These are phyloP conservation scores for Plasmodium yoelii DNA, from an alignment of 169 alveolate genomes.

Conservation along the genomic window DNA sequence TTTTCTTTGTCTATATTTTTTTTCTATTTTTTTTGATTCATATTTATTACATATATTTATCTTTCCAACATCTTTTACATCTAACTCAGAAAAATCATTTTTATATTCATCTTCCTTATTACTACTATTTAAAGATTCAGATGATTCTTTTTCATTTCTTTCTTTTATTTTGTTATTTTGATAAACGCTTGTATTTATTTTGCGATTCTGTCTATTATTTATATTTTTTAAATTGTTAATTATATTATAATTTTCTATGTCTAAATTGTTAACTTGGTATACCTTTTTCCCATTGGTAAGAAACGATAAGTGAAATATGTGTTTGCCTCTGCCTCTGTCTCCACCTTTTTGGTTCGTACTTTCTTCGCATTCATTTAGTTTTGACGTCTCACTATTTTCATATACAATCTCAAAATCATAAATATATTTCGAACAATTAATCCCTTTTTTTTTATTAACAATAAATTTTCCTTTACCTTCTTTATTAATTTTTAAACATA, in stretches of 20 bases:
- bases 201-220: no score
- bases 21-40: conserved; percentile 17
- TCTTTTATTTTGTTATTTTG: background rate
- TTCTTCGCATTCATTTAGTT: background rate
- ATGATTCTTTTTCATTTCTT: background rate
- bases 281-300: conserved; percentile 26
- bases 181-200: no score
- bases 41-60: conserved; percentile 37
- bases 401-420: conserved; percentile 33
- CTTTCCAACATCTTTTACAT: conserved; percentile 9
- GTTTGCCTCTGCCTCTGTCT: background rate
- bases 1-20: conserved; percentile 7
- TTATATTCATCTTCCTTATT: background rate
- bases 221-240: background rate
- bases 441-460: conserved; percentile 8
- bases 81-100: background rate
- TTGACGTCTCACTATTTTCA: background rate
- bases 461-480: conserved; percentile 44
- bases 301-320: conserved; percentile 36
- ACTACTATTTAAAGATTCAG: no score
- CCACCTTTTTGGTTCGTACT: background rate
- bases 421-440: background rate
- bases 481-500: conserved; percentile 37
- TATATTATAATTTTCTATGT: background rate
- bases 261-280: conserved; percentile 7